A percentile compares a stretch with the other conserved stretches of the same genome.
Conservation (phyloP, 306 rosid species). For the Prinsepia uniflora region DNA sequence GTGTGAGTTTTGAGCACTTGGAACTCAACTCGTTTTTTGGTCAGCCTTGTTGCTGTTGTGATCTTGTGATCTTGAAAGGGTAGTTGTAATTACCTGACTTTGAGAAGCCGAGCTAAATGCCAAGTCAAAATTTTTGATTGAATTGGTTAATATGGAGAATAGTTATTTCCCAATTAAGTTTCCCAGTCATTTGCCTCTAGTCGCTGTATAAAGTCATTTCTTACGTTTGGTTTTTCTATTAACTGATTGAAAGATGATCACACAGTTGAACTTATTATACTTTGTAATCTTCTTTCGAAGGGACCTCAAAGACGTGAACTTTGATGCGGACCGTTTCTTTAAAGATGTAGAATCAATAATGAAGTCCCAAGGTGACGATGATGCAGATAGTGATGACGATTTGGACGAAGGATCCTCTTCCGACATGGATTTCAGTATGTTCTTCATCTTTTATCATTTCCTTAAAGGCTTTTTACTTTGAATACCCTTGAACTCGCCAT, state of each 20-base stretch:
- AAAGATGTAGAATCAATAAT: slow-evolving; percentile 72
- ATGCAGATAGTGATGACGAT: slow-evolving; percentile 36
- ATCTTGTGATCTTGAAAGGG: background rate
- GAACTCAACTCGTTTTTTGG: background rate
- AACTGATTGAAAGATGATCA: background rate
- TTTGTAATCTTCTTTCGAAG: slow-evolving; percentile 42
- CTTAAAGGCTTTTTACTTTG: background rate
- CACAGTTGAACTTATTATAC: slow-evolving; percentile 17
- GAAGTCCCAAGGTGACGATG: slow-evolving; percentile 49
- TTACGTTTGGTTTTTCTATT: slow-evolving; percentile 8
- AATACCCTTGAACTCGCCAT: background rate
- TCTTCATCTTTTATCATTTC: background rate
- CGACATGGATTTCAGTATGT: slow-evolving; percentile 75
- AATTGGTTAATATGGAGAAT: background rate
- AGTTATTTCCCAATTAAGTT: background rate
- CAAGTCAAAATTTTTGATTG: background rate
- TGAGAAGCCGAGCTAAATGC: background rate
- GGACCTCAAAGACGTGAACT: slow-evolving; percentile 65
- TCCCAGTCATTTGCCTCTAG: background rate
- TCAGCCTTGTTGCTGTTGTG: background rate
- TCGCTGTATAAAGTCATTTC: background rate
- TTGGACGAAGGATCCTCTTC: slow-evolving; percentile 69
- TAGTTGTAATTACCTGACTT: background rate
- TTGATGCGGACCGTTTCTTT: slow-evolving; percentile 66
- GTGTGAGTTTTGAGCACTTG: background rate